A percentile compares a stretch with the other conserved stretches of the same genome.
phyloP scores from a whole-genome alignment of 2,329 filamentous ascomycete species.

The Akanthomyces muscarius region DNA sequence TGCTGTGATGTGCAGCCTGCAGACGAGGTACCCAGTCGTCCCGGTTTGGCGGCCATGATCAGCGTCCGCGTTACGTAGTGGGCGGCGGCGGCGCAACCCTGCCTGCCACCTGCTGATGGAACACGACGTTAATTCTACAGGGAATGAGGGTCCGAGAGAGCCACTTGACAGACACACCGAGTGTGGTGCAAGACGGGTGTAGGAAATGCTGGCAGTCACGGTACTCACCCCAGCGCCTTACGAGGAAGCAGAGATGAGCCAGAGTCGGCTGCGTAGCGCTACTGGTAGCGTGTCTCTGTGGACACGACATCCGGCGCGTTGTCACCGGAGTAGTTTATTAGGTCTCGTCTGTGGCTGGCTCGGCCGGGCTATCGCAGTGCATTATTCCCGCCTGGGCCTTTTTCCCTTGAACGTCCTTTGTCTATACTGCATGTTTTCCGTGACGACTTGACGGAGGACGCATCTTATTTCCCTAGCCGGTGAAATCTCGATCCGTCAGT shows the following conservation, averaged over 20 bases:
- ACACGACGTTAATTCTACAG: too few relatives aligned
- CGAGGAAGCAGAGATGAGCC: neutral
- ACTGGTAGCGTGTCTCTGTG: too few relatives aligned
- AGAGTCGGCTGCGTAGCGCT: neutral
- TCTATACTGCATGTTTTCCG: neutral
- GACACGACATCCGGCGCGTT: neutral
- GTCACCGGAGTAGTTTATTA: neutral
- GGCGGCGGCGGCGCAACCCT: neutral
- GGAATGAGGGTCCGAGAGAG: too few relatives aligned
- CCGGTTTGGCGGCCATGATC: neutral
- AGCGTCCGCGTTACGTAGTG: neutral
- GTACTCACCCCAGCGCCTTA: neutral
- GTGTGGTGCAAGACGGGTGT: neutral
- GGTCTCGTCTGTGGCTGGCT: neutral
- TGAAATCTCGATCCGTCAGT: neutral
- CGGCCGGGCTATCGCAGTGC: neutral
- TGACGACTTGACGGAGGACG: neutral
- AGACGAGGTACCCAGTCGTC: too few relatives aligned
- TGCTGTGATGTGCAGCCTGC: too few relatives aligned
- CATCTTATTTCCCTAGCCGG: neutral
- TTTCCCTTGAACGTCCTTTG: too few relatives aligned
- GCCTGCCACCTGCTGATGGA: too few relatives aligned
- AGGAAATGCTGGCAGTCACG: neutral
- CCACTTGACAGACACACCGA: neutral
- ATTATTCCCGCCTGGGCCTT: neutral